phyloP scores from a whole-genome alignment of 306 rosid species.

The Prunus mira region DNA sequence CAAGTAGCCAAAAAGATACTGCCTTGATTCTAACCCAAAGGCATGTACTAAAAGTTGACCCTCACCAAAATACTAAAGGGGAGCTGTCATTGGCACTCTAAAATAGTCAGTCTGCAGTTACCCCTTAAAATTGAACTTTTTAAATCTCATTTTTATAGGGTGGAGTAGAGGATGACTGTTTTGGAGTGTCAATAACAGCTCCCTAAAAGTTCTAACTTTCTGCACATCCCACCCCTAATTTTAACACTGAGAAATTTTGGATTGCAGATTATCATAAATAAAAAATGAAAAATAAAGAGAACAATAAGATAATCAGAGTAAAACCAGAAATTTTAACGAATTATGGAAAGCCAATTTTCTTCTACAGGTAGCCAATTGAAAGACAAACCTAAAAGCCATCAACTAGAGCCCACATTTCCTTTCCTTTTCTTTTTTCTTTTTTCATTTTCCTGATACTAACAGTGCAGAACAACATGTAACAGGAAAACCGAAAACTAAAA shows the following conservation, averaged over 20 bases:
- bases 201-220: neutral
- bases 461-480: neutral
- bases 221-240: neutral
- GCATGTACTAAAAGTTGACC: neutral
- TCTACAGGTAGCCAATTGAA: conserved; percentile 1
- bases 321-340: neutral
- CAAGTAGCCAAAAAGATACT: neutral
- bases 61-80: neutral
- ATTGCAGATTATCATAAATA: neutral
- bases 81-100: no score
- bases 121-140: no score
- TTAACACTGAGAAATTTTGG: neutral
- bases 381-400: conserved; percentile 17
- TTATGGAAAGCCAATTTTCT: neutral
- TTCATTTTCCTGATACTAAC: neutral
- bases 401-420: neutral
- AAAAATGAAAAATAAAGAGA: no score
- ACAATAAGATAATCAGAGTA: neutral
- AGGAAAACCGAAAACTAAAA: neutral
- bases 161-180: no score
- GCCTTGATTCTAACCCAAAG: neutral
- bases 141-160: no score
- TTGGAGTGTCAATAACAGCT: neutral
- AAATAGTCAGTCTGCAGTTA: no score
- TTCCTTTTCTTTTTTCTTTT: no score